Conservation (phyloP, 1,139 yeast species). For the Kodamaea alishanica region DNA sequence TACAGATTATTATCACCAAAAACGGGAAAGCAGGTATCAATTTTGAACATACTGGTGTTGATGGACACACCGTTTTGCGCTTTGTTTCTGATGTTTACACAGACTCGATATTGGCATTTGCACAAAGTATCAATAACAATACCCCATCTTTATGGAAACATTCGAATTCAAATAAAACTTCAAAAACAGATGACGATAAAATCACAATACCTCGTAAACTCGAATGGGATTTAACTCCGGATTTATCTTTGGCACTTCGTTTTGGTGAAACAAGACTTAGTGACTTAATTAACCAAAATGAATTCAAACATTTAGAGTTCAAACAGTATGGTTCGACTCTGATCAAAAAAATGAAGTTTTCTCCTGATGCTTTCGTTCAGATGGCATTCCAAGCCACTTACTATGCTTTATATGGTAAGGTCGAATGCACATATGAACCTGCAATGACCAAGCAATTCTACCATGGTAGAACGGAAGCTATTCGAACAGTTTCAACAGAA, state of each 20-base stretch:
- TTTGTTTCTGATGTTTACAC: conserved; percentile 89
- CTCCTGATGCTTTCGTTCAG: conserved; percentile 93
- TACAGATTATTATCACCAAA: conserved; percentile 84
- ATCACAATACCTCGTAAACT: conserved; percentile 77
- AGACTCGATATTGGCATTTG: conserved; percentile 83
- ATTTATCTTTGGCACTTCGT: conserved; percentile 72
- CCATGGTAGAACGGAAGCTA: conserved; percentile 92
- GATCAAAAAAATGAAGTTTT: conserved; percentile 80
- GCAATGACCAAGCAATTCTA: conserved; percentile 88
- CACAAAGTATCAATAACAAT: conserved; percentile 74
- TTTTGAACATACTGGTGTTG: conserved; percentile 94
- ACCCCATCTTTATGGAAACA: conserved; percentile 76
- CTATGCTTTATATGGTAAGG: conserved; percentile 87
- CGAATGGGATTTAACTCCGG: conserved; percentile 82
- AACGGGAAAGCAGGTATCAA: conserved; percentile 92
- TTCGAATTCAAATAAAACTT: conserved; percentile 34
- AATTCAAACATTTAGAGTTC: conserved; percentile 78
- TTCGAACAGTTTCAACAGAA: conserved; percentile 77
- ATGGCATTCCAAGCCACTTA: conserved; percentile 94
- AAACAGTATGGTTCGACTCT: conserved; percentile 70
- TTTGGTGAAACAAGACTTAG: conserved; percentile 89
- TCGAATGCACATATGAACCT: conserved; percentile 92
- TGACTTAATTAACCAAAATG: conserved; percentile 86
- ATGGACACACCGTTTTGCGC: conserved; percentile 88
- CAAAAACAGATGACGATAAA: conserved; percentile 5